Evolutionary conservation across 2,329 filamentous ascomycete species (phyloP).

Genomic region (Tolypocladium album): DNA sequence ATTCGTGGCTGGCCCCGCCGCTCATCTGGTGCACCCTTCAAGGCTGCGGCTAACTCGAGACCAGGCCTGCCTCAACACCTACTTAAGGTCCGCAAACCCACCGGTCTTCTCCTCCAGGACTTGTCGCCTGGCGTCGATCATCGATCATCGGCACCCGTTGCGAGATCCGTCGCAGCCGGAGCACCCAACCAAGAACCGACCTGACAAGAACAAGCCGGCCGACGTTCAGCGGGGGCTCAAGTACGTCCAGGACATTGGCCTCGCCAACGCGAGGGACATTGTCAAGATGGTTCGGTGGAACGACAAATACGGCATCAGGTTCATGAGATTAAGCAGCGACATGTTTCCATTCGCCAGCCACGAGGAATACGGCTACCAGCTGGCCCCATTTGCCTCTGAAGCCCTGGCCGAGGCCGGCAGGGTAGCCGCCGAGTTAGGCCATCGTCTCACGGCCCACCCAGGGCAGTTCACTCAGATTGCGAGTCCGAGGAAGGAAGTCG

Average conservation of each 20-base stretch:
- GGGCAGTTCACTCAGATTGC: slow-evolving; percentile 90
- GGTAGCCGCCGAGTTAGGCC: slow-evolving; percentile 66
- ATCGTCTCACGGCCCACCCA: slow-evolving; percentile 82
- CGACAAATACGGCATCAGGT: slow-evolving; percentile 81
- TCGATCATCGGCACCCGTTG: slow-evolving; percentile 80
- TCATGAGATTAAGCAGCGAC: slow-evolving; percentile 84
- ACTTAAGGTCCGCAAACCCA: slow-evolving; percentile 69
- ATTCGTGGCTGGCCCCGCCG: neutral
- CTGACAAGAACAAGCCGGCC: slow-evolving; percentile 60
- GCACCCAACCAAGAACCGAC: slow-evolving; percentile 76
- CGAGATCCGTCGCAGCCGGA: slow-evolving; percentile 64
- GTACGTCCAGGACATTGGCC: slow-evolving; percentile 66
- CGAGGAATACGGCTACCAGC: slow-evolving; percentile 71
- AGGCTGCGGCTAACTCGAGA: slow-evolving; percentile 3
- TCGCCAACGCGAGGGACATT: slow-evolving; percentile 76
- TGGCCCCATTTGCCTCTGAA: slow-evolving; percentile 74
- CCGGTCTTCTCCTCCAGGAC: slow-evolving; percentile 86
- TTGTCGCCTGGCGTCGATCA: slow-evolving; percentile 79
- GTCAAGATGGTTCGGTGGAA: slow-evolving; percentile 87
- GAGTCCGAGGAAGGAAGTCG: slow-evolving; percentile 67
- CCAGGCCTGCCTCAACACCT: slow-evolving; percentile 83
- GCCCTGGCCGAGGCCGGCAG: slow-evolving; percentile 65
- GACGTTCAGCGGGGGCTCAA: slow-evolving; percentile 55
- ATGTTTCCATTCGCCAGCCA: slow-evolving; percentile 98
- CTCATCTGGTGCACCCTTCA: neutral